phyloP scores from a whole-genome alignment of 2,329 filamentous ascomycete genomes.

The Talaromyces sp. region DNA sequence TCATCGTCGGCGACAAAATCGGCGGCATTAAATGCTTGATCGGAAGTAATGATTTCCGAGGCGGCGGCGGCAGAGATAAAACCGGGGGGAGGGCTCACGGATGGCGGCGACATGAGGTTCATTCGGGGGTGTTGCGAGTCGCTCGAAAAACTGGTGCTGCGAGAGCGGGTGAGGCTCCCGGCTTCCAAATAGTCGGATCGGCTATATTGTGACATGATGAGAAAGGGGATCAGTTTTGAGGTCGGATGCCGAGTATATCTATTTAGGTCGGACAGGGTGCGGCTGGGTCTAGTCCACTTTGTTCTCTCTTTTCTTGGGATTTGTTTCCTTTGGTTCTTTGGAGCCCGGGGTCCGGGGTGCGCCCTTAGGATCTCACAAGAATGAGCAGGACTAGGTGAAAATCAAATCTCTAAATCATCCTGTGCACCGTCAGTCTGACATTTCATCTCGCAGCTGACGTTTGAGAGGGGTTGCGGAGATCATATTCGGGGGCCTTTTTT shows the following conservation, averaged over 20 bases:
- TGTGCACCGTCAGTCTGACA: conserved; percentile 26
- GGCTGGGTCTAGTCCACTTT: not conserved
- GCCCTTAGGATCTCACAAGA: conserved; percentile 12
- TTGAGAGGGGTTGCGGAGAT: not conserved
- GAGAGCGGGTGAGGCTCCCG: conserved; percentile 36
- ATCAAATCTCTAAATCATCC: conserved; percentile 30
- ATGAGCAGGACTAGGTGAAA: conserved; percentile 18
- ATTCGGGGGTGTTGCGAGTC: conserved; percentile 37
- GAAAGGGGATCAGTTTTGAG: not conserved
- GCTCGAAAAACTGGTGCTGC: conserved; percentile 44
- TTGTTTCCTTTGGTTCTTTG: conserved; percentile 1
- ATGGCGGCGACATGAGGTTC: conserved; percentile 65
- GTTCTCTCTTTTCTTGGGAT: conserved; percentile 1
- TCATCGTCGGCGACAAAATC: conserved; percentile 71
- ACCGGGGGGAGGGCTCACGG: conserved; percentile 74
- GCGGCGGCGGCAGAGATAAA: conserved; percentile 89
- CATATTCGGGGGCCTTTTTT: conserved; percentile 2
- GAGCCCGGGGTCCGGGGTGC: not conserved
- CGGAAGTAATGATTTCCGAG: conserved; percentile 86
- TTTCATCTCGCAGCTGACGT: conserved; percentile 12
- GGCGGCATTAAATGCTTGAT: conserved; percentile 75
- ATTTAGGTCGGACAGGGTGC: not conserved
- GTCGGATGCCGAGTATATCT: conserved; percentile 2
- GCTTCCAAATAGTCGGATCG: conserved; percentile 35
- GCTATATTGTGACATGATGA: conserved; percentile 36